phyloP scores from a whole-genome alignment of 805 yeast species.

The Cyberlindnera samutprakarnensis region DNA sequence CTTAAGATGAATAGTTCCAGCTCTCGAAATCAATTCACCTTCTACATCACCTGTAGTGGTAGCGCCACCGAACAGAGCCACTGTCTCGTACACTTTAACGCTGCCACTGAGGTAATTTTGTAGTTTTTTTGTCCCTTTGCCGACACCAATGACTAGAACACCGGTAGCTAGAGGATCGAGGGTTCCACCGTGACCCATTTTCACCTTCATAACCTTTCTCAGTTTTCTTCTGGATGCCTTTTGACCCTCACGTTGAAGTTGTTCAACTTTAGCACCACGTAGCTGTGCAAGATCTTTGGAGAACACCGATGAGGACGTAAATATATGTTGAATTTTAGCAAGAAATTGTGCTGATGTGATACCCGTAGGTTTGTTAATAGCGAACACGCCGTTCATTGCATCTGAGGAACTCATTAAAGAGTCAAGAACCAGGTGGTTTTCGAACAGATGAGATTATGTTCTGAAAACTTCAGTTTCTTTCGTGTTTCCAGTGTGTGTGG shows the following conservation, averaged over 20 bases:
- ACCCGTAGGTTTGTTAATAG: slow-evolving; percentile 85
- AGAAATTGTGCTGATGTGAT: slow-evolving; percentile 72
- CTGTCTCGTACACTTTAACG: slow-evolving; percentile 72
- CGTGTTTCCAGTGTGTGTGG: no score
- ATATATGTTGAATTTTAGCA: slow-evolving; percentile 51
- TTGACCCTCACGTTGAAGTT: slow-evolving; percentile 30
- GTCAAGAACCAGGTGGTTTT: background rate
- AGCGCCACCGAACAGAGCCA: slow-evolving; percentile 79
- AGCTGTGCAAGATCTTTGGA: slow-evolving; percentile 44
- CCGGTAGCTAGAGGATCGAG: slow-evolving; percentile 96
- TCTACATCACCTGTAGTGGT: slow-evolving; percentile 94
- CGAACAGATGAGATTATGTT: no score
- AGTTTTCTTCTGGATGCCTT: slow-evolving; percentile 45
- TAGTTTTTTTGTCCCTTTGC: slow-evolving; percentile 79
- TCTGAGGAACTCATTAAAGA: background rate
- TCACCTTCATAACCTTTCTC: slow-evolving; percentile 49
- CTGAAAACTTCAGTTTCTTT: no score
- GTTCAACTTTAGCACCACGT: slow-evolving; percentile 37
- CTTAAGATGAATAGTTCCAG: slow-evolving; percentile 49
- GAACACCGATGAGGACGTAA: slow-evolving; percentile 55
- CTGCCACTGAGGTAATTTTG: slow-evolving; percentile 67
- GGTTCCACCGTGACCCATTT: slow-evolving; percentile 98
- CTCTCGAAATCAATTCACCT: slow-evolving; percentile 66
- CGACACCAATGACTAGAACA: slow-evolving; percentile 86
- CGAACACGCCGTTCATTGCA: slow-evolving; percentile 85